Evolutionary conservation across 805 yeast species (phyloP).

Genomic region (Clavispora fructus): DNA sequence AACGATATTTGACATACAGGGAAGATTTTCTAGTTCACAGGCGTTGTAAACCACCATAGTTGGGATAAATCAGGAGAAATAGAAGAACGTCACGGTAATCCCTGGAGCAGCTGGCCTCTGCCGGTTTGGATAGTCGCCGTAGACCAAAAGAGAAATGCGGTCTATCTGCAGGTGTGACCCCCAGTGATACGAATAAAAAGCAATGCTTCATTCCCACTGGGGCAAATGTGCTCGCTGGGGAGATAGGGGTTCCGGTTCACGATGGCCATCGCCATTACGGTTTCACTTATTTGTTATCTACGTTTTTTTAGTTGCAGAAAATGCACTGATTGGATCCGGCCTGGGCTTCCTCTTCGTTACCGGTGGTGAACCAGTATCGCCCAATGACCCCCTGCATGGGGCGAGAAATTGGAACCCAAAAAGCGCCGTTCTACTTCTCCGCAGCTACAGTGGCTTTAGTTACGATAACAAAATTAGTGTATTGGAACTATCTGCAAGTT

Average conservation of each 20-base stretch:
- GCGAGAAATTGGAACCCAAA: neutral
- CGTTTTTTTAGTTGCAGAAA: no score
- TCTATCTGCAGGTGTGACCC: neutral
- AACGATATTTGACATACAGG: constrained; percentile 26
- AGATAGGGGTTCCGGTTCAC: no score
- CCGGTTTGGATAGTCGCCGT: neutral
- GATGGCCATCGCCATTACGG: no score
- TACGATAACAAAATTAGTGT: neutral
- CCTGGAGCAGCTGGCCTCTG: neutral
- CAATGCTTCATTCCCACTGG: neutral
- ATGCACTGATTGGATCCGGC: no score
- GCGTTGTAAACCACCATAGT: constrained; percentile 17
- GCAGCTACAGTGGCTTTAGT: neutral
- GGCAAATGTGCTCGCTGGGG: no score
- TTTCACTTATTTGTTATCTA: no score
- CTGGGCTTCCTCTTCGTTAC: no score
- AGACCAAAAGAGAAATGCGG: neutral
- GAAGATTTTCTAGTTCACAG: constrained; percentile 35
- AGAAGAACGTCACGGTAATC: neutral
- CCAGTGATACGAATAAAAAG: neutral
- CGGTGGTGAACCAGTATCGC: no score
- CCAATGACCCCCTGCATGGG: neutral
- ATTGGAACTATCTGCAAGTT: constrained; percentile 12
- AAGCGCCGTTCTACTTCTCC: no score
- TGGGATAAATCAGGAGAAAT: neutral